Percentiles rank a stretch among this genome's conserved stretches.
Evolutionary conservation across 2,329 filamentous ascomycete genomes (phyloP).

Genomic region (Beauveria varroae): DNA sequence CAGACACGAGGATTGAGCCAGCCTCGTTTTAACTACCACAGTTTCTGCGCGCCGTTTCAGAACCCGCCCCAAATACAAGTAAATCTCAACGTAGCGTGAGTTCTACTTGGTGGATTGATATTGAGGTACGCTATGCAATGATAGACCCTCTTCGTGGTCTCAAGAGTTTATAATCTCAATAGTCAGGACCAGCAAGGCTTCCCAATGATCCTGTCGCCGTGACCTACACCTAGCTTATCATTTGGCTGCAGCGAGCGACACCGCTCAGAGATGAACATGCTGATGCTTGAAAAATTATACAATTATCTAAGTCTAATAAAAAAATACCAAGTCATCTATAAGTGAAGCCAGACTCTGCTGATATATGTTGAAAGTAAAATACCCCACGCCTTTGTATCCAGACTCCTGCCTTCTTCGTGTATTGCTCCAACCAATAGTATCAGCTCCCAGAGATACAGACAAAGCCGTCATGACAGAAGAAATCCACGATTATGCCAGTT

Average conservation of each 20-base stretch:
- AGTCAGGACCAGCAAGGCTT: too few species aligned
- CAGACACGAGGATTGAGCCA: too few species aligned
- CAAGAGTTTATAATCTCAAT: not conserved
- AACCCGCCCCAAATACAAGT: not conserved
- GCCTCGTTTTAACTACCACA: too few species aligned
- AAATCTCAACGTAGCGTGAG: not conserved
- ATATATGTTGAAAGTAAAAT: not conserved
- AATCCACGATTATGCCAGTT: not conserved
- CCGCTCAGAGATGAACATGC: too few species aligned
- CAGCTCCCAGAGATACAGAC: not conserved
- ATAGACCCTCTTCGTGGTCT: not conserved
- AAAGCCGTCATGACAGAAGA: too few species aligned
- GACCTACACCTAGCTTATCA: too few species aligned
- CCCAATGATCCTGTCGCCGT: too few species aligned
- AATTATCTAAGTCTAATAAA: not conserved
- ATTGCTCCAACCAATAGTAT: not conserved
- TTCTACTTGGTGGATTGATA: not conserved
- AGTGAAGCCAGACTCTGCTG: not conserved
- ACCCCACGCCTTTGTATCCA: not conserved
- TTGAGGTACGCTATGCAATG: not conserved
- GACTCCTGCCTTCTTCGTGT: not conserved
- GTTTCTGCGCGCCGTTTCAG: too few species aligned
- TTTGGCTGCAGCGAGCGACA: too few species aligned
- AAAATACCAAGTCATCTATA: not conserved
- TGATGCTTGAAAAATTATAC: not conserved